Evolutionary conservation across 139 green algal species (phyloP).

Genomic region (Closterium sp.): DNA sequence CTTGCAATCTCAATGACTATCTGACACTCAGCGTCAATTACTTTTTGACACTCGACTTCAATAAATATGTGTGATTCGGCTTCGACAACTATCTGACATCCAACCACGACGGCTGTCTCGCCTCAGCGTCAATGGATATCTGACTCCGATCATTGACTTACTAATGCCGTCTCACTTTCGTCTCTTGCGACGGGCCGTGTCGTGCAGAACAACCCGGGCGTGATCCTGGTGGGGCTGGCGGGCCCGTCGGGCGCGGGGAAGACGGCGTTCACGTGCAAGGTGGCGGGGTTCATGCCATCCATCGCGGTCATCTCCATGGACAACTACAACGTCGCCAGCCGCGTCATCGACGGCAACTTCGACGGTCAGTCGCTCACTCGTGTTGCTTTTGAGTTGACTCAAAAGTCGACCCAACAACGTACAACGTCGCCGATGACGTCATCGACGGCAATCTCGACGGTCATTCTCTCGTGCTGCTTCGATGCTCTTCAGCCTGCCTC

Average conservation of each 20-base stretch:
- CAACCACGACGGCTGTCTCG: no score
- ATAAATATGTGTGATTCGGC: not conserved
- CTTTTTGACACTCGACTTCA: no score
- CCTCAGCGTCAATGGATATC: no score
- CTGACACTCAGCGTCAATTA: no score
- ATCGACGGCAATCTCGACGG: slow-evolving; percentile 60
- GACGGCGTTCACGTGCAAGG: slow-evolving; percentile 89
- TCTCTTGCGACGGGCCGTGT: not conserved
- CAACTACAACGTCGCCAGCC: slow-evolving; percentile 93
- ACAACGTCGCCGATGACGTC: slow-evolving; percentile 88
- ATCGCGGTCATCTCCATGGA: slow-evolving; percentile 89
- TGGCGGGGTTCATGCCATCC: slow-evolving; percentile 82
- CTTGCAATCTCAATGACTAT: not conserved
- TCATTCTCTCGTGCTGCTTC: slow-evolving; percentile 53
- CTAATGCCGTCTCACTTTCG: not conserved
- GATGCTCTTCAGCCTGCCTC: no score
- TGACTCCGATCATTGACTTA: no score
- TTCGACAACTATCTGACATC: not conserved
- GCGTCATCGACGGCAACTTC: slow-evolving; percentile 87
- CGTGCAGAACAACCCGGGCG: slow-evolving; percentile 23
- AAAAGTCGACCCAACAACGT: no score
- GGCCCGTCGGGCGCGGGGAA: slow-evolving; percentile 92
- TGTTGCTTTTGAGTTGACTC: no score
- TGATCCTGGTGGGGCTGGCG: slow-evolving; percentile 72
- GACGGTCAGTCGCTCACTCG: slow-evolving; percentile 64